A percentile compares a stretch with the other conserved stretches of the same genome.
Conservation (phyloP, 306 rosid genomes). For the Argentina anserina region DNA sequence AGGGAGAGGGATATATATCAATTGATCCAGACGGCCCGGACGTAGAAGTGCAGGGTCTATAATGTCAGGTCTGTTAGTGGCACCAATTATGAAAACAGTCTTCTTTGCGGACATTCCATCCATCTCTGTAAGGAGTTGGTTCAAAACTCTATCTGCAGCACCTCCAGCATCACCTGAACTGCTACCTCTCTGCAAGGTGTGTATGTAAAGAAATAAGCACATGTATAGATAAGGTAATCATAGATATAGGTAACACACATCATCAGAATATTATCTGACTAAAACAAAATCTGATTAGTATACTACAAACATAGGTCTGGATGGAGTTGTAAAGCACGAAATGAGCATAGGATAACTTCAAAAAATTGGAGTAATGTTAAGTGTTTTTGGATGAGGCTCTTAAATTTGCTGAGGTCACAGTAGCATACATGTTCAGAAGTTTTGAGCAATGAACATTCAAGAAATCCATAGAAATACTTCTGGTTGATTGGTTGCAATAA, state of each 20-base stretch:
- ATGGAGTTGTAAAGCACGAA: not conserved
- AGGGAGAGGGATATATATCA: constrained; percentile 96
- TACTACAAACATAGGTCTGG: not conserved
- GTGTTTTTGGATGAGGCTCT: not conserved
- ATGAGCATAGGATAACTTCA: not conserved
- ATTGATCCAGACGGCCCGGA: constrained; percentile 96
- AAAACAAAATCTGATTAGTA: not conserved
- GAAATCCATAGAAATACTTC: not conserved
- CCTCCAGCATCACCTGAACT: constrained; percentile 99
- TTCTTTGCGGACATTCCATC: constrained; percentile 99
- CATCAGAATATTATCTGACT: not conserved
- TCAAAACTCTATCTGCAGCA: constrained; percentile 96
- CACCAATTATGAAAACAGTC: constrained; percentile 94
- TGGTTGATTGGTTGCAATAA: not conserved
- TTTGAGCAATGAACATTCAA: not conserved
- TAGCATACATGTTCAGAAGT: not conserved
- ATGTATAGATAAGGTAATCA: not conserved
- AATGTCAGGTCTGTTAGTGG: constrained; percentile 94
- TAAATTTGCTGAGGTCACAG: not conserved
- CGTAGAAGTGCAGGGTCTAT: constrained; percentile 96
- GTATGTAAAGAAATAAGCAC: not conserved
- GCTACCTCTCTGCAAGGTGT: constrained; percentile 73
- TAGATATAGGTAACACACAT: not conserved
- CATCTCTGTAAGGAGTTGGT: constrained; percentile 95
- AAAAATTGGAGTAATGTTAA: too few species aligned